These are phyloP conservation scores for Tinospora cordifolia DNA, from an alignment of 164 flowering plant species.

Conservation along the genomic window DNA sequence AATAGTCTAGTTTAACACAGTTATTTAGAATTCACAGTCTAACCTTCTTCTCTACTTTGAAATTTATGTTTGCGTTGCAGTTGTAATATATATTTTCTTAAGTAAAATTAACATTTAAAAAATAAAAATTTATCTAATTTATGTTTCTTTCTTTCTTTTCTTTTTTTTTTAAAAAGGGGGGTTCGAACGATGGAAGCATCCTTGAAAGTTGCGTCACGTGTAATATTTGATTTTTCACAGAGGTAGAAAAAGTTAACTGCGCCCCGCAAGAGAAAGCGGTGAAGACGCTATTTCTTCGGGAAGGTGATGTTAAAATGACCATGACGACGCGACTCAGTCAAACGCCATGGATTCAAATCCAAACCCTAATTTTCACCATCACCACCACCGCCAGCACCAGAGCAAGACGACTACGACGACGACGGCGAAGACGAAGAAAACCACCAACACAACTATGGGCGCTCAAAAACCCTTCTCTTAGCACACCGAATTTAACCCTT, in stretches of 20 bases:
- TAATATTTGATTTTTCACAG: not conserved
- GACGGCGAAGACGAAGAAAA: slow-evolving; percentile 1
- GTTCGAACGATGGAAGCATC: no score
- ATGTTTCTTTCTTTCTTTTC: no score
- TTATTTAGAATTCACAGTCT: no score
- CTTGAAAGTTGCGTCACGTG: no score
- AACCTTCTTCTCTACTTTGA: no score
- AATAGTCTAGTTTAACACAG: no score
- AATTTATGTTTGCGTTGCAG: no score
- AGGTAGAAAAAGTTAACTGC: slow-evolving; percentile 3
- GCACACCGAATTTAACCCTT: not conserved
- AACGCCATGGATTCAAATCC: slow-evolving; percentile 20
- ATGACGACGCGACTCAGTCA: slow-evolving; percentile 20
- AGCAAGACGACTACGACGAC: not conserved
- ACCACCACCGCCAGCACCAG: not conserved
- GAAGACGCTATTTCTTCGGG: slow-evolving; percentile 24
- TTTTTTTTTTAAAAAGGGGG: no score
- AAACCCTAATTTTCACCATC: slow-evolving; percentile 12
- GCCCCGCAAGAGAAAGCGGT: slow-evolving; percentile 14
- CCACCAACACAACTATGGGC: not conserved
- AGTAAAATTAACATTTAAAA: no score
- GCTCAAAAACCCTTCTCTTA: not conserved
- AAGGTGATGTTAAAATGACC: slow-evolving; percentile 11
- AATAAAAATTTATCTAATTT: no score
- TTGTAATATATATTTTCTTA: no score